Evolutionary conservation across 2,329 filamentous ascomycete species (phyloP).

Genomic region (Sphaerostilbella broomeana): DNA sequence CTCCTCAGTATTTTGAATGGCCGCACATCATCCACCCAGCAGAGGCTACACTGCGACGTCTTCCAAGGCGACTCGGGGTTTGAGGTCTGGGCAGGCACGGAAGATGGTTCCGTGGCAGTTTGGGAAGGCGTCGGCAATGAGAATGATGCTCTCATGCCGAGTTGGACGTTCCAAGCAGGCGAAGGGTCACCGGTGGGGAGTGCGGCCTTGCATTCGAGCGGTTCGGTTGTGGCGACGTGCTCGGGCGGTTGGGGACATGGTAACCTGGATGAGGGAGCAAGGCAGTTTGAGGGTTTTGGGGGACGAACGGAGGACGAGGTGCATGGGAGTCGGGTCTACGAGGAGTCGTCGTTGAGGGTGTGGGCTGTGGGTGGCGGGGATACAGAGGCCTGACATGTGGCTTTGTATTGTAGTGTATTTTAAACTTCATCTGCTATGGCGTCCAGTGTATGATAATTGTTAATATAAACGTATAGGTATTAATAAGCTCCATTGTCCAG

Average conservation of each 20-base stretch:
- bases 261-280: no score
- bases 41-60: constrained; percentile 49
- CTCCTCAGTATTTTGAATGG: constrained; percentile 50
- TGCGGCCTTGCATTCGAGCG: constrained; percentile 45
- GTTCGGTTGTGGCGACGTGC: constrained; percentile 51
- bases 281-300: constrained; percentile 10
- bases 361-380: constrained; percentile 16
- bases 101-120: constrained; percentile 47
- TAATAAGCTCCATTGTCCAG: no score
- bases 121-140: constrained; percentile 50
- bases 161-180: constrained; percentile 47
- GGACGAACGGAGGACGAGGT: not conserved
- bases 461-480: no score
- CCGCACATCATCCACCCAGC: constrained; percentile 45
- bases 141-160: constrained; percentile 37
- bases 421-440: no score
- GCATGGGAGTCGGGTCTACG: constrained; percentile 9
- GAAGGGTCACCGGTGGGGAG: constrained; percentile 43
- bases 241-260: constrained; percentile 47
- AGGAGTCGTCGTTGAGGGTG: constrained; percentile 19
- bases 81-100: constrained; percentile 57
- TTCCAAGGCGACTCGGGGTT: constrained; percentile 41
- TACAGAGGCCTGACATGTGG: not conserved
- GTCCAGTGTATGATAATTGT: no score
- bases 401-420: no score